These are phyloP conservation scores for Rubia peregrina DNA, from an alignment of 305 asterid genomes.

Conservation along the genomic window DNA sequence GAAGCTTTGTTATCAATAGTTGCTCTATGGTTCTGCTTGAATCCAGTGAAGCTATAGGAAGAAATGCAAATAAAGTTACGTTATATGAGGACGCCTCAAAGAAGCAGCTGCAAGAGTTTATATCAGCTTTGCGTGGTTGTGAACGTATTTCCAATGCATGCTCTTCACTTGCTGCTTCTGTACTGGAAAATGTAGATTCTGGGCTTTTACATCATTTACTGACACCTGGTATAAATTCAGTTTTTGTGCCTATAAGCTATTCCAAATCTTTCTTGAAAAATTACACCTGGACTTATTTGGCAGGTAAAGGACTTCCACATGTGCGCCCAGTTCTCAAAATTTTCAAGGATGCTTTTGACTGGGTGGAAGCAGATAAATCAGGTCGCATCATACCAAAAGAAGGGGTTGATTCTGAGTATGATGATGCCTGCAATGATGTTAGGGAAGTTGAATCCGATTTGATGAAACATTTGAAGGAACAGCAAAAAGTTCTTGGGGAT, in stretches of 20 bases:
- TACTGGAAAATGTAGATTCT: slow-evolving; percentile 55
- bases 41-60: slow-evolving; percentile 83
- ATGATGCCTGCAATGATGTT: slow-evolving; percentile 66
- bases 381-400: slow-evolving; percentile 91
- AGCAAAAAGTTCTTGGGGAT: slow-evolving; percentile 64
- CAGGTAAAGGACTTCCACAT: slow-evolving; percentile 69
- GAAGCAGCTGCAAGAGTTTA: slow-evolving; percentile 88
- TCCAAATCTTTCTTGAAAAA: slow-evolving; percentile 25
- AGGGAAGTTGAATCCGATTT: slow-evolving; percentile 60
- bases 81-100: slow-evolving; percentile 89
- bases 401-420: slow-evolving; percentile 86
- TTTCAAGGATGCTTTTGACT: slow-evolving; percentile 92
- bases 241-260: slow-evolving; percentile 12
- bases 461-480: slow-evolving; percentile 78
- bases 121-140: slow-evolving; percentile 86
- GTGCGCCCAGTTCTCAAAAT: slow-evolving; percentile 49
- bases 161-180: slow-evolving; percentile 48
- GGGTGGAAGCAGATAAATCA: slow-evolving; percentile 88
- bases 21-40: slow-evolving; percentile 22
- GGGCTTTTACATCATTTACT: slow-evolving; percentile 58
- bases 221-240: slow-evolving; percentile 51
- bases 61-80: slow-evolving; percentile 84
- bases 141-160: slow-evolving; percentile 63
- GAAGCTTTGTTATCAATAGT: slow-evolving; percentile 16
- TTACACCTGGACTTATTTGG: slow-evolving; percentile 22